Base-by-base conservation (phyloP, 208 protist genomes). In the Entamoeba invadens region DNA sequence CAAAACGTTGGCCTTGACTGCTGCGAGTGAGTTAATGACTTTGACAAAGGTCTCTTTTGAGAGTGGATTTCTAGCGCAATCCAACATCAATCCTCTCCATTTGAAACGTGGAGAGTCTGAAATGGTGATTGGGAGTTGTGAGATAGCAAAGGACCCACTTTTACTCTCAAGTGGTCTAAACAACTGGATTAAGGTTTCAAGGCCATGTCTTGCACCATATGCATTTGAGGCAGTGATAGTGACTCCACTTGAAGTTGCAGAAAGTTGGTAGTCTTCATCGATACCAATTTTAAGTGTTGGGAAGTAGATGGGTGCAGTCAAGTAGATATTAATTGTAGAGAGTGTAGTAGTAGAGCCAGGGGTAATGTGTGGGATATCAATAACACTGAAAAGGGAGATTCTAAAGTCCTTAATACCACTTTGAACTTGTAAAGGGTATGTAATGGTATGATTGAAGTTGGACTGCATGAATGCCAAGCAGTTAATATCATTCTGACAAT, bases 81-180 rank as follows among this genome's bases (percentile, higher is more conserved):
- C 96, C 93, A 97, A 92, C 94, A 97, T 94, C 4, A 97, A 47
- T 42, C 96, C 96, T 68, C 96, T 92, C 94, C 95, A 95, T 87
- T 45, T 21, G 45, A 96, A 97, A 51, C 96, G 77, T 72, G 96
- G 96, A 6, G 14, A 45, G 91, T 97, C 96, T 12, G 4, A 4
- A 21, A 97, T 96, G 10, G 12, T n/a, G 16, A 94, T 77, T 77
- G 57, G 57, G 10, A 77, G 8, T n/a, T 45, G 8, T 16, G 16
- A 18, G 45, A 92, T 93, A n/a, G 68, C 6, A 46, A 57, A 42
- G n/a, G n/a, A n/a, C n/a, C n/a, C n/a, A n/a, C n/a, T n/a, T 45
- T 47, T 45, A 10, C 91, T 45, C 4, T 92, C 16, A 47, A 14
- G 35, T n/a, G 45, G 46, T 44, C 44, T 44, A 38, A 94, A n/a